Evolutionary conservation across 805 yeast species (phyloP).

Genomic region (Candida alai): DNA sequence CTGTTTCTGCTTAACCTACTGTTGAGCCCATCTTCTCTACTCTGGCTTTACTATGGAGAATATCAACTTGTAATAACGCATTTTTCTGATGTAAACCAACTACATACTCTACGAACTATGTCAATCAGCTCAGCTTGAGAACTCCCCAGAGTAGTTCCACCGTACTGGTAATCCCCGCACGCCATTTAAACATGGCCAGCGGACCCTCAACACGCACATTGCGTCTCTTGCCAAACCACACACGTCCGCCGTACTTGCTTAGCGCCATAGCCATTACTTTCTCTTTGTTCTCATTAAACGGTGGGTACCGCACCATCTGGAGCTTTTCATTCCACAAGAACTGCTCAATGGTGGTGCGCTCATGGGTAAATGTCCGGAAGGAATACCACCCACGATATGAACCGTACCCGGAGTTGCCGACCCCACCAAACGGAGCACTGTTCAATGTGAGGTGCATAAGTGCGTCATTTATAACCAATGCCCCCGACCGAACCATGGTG

Average conservation of each 20-base stretch:
- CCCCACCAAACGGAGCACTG: conserved; percentile 84
- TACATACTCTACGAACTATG: too few species aligned
- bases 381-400: conserved; percentile 66
- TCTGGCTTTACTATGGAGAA: too few species aligned
- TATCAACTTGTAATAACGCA: too few species aligned
- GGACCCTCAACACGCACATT: conserved; percentile 36
- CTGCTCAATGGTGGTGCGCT: conserved; percentile 62
- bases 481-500: conserved; percentile 65
- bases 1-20: too few species aligned
- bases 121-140: too few species aligned
- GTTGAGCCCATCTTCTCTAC: too few species aligned
- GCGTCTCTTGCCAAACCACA: conserved; percentile 40
- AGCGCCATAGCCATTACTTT: conserved; percentile 22
- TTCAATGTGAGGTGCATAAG: conserved; percentile 65
- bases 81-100: too few species aligned
- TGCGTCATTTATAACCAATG: conserved; percentile 64
- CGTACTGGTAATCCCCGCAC: conserved; percentile 11
- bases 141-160: neutral
- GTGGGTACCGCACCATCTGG: conserved; percentile 63
- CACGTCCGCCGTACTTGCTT: conserved; percentile 25
- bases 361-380: conserved; percentile 62
- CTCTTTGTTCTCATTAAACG: conserved; percentile 40
- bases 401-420: conserved; percentile 84
- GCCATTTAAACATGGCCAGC: conserved; percentile 23
- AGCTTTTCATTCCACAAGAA: conserved; percentile 62